A percentile compares a stretch with the other conserved stretches of the same genome.
Evolutionary conservation across 495 filamentous ascomycete genomes (phyloP).

Genomic region (Elasticomyces elasticus): DNA sequence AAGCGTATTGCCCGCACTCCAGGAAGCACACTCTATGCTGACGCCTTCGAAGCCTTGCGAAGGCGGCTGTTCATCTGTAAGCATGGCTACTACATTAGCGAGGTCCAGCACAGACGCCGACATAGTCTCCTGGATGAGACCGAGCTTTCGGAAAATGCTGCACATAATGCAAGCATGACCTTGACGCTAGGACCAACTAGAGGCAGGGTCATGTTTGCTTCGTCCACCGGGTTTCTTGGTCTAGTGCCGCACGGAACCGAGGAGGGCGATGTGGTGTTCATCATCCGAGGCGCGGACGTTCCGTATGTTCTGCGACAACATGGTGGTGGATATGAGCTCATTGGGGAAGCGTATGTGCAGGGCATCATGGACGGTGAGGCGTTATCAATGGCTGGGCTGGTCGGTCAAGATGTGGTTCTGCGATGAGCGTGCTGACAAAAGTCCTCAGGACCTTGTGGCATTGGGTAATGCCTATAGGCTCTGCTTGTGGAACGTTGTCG

Average conservation of each 20-base stretch:
- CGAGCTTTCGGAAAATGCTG: neutral
- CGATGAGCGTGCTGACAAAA: no score
- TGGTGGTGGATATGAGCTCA: constrained; percentile 9
- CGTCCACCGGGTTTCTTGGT: constrained; percentile 12
- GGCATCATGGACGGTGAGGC: constrained; percentile 20
- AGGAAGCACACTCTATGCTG: constrained; percentile 13
- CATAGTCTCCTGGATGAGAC: constrained; percentile 14
- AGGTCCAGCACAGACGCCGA: neutral
- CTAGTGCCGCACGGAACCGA: constrained; percentile 14
- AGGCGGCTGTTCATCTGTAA: constrained; percentile 9
- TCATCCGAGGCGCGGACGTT: constrained; percentile 15
- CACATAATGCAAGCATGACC: constrained; percentile 7
- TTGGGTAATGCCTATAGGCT: no score
- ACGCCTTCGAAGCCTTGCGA: constrained; percentile 18
- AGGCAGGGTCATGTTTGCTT: constrained; percentile 16
- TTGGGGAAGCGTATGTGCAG: constrained; percentile 19
- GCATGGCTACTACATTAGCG: constrained; percentile 17
- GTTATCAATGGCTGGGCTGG: neutral
- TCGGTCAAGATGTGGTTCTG: constrained; percentile 8
- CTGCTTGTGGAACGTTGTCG: no score
- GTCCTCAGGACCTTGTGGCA: no score
- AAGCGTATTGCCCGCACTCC: constrained; percentile 15
- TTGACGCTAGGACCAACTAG: constrained; percentile 18
- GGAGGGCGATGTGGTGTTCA: constrained; percentile 16
- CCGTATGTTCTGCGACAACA: constrained; percentile 13